Evolutionary conservation across 805 yeast genomes (phyloP), one percentile per base, ranked within the genome.

Genomic region (Wickerhamomyces bovis): DNA sequence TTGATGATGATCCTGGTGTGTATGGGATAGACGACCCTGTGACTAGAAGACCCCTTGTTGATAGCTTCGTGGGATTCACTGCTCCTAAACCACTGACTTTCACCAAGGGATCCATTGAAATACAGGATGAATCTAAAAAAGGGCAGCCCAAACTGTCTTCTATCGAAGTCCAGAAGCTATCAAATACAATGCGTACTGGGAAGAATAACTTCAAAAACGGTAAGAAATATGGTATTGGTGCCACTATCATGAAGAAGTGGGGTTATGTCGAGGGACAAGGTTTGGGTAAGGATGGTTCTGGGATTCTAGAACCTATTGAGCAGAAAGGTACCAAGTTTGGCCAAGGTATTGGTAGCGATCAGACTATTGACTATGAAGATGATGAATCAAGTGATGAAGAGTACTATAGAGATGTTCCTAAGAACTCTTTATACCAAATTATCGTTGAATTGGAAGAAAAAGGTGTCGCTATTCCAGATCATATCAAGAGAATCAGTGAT

Each of bases 231-330:
- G 98, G 98, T 7, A 78, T 89, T 35, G 98, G 98, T 33, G 96
- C 96, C 3, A 66, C 74, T 43, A 67, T 92, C 43, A 63, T 92
- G 67, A 72, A 79, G 50, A 76, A 80, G 51, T 90, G 92, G 98
- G 99, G 99, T 0, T 90, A 87, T 64, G 73, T 75, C 8, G 77
- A 76, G 38, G 98, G 99, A 0, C 71, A 76, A 56, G 98, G 97
- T 0, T 72, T 92, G n/a, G 99, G 99, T 2, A 68, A 69, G 6
- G 62, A 72, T 21, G 78, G 81, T 1, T 75, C 75, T 43, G 99
- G 99, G 39, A 88, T 89, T 1, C 73, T 75, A 0, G 78, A 74
- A n/a, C 97, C 98, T 0, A 80, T 92, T 7, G 83, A 86, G 50
- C 83, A 86, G 3, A 75, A 76, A 44, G 61, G 77, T 26, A 67